Evolutionary conservation across 2,329 filamentous ascomycete species (phyloP), one percentile per base, ranked within the genome.

Genomic region (Colletotrichum limetticola): DNA sequence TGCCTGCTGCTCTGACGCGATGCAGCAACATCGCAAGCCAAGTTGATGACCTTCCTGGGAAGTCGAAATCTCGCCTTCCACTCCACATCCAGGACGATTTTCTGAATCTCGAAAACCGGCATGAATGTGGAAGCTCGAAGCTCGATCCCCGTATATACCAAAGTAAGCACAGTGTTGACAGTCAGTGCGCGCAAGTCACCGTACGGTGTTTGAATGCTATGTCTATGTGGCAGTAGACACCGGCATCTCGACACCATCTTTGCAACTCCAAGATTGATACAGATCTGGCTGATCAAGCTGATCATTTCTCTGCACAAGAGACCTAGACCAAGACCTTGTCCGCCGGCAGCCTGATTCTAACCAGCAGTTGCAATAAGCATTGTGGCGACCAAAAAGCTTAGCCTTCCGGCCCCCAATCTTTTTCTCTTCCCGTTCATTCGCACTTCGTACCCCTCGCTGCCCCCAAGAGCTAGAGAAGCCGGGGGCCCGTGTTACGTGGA

Each of bases 341-440:
- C n/a, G 22, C 12, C 24, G n/a, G n/a, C 60, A 71, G 71, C 71
- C 71, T 73, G 71, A 42, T 73, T 62, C 35, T 71, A 22, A n/a
- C 19, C 24, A 66, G 71, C 61, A 49, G 67, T 73, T 30, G 9
- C 28, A 71, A 71, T 62, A 73, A 73, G 71, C 71, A 71, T 66
- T 71, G 46, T 66, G 66, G 35, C 46, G 49, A 56, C 26, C 12
- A 57, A 61, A 53, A 71, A 71, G 61, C 66, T 71, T 66, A 57
- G 67, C 66, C 35, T 71, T 52, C 19, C 19, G 70, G 55, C 66
- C 66, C 66, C 60, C 70, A 70, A 72, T 24, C 26, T 14, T 32
- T 42, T n/a, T n/a, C 22, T 26, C n/a, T 24, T 19, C 28, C 62
- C 11, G 52, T 30, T 32, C 30, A 65, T 26, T 28, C 62, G 26